Evolutionary conservation across 176 grass and related monocot species (phyloP), one percentile per base, ranked within the genome.

Genomic region (Rhynchospora breviuscula): DNA sequence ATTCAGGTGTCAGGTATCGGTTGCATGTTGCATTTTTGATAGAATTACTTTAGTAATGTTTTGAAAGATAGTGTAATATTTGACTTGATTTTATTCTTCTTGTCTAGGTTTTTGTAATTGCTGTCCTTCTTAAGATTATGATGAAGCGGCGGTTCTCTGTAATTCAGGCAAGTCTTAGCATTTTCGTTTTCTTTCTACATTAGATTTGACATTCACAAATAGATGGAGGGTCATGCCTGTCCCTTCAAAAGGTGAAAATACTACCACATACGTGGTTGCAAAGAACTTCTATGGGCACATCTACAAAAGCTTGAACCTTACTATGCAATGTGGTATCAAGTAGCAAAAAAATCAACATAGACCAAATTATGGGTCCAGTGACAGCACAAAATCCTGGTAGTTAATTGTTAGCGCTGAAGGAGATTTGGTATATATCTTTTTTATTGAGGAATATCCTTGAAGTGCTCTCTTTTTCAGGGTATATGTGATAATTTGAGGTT

Each of bases 71-170:
- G 17, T 56, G 15, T 79, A 58, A 33, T 31, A 58, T 56, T 6
- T 80, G 7, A 80, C 25, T 14, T 67, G 14, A 51, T 66, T 33
- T 54, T 51, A 8, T 44, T 82, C 7, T 68, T 29, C 68, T 68
- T 84, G 40, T 89, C n/a, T 88, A 98, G 95, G 95, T 98, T 91
- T 89, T 98, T 75, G 89, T 98, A 70, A 98, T 98, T 54, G 95
- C 95, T 53, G 76, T 98, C 72, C 92, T 98, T 83, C 85, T 98
- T 80, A 98, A 98, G 79, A 86, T 94, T 8, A 93, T 98, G 74
- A 93, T 98, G 89, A 93, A 81, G 89, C 89, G 95, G 82, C 92
- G 86, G 6, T 98, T 98, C 84, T 94, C 92, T 63, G 83, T 87
- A 69, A 89, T 98, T 82, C 95, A 98, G 92, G 95, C 47, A 91